A percentile compares a stretch with the other conserved stretches of the same genome.
Conservation (phyloP, 495 filamentous ascomycete species). For the Podospora appendiculata region DNA sequence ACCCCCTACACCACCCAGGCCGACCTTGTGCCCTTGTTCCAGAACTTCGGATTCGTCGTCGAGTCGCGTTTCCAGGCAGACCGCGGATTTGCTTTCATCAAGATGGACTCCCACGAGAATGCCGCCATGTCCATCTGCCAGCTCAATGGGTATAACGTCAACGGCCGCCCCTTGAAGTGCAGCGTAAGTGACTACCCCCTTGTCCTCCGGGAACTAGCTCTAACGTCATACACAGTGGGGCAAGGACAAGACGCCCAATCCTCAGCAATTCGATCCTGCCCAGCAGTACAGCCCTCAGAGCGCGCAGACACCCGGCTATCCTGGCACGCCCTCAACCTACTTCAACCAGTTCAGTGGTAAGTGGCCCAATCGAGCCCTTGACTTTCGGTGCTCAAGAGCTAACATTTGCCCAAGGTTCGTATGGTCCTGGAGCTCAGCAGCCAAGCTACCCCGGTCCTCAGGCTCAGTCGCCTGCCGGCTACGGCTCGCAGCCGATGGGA, state of each 20-base stretch:
- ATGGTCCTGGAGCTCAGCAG: slow-evolving; percentile 42
- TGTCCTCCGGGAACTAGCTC: slow-evolving; percentile 2
- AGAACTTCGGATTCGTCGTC: slow-evolving; percentile 95
- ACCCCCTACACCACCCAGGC: slow-evolving; percentile 97
- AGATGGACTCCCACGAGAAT: slow-evolving; percentile 99
- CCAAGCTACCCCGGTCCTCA: slow-evolving; percentile 44
- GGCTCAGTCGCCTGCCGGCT: slow-evolving; percentile 51
- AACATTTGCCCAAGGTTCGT: slow-evolving; percentile 29
- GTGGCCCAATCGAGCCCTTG: slow-evolving; percentile 37
- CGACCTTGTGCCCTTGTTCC: slow-evolving; percentile 92
- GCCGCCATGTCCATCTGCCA: slow-evolving; percentile 98
- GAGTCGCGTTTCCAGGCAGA: slow-evolving; percentile 98
- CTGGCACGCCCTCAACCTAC: slow-evolving; percentile 70
- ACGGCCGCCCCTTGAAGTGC: slow-evolving; percentile 95
- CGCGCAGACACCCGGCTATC: slow-evolving; percentile 48
- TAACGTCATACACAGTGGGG: slow-evolving; percentile 67
- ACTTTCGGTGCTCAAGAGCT: slow-evolving; percentile 14
- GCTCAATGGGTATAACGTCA: slow-evolving; percentile 92
- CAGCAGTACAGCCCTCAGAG: slow-evolving; percentile 65
- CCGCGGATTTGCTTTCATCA: slow-evolving; percentile 96
- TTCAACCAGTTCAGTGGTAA: slow-evolving; percentile 87
- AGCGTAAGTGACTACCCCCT: slow-evolving; percentile 49
- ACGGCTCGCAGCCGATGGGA: slow-evolving; percentile 55
- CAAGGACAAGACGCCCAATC: slow-evolving; percentile 91
- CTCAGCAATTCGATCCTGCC: slow-evolving; percentile 67